Base-by-base conservation (phyloP, 2,329 filamentous ascomycete genomes). In the Sporothrix schenckii region DNA sequence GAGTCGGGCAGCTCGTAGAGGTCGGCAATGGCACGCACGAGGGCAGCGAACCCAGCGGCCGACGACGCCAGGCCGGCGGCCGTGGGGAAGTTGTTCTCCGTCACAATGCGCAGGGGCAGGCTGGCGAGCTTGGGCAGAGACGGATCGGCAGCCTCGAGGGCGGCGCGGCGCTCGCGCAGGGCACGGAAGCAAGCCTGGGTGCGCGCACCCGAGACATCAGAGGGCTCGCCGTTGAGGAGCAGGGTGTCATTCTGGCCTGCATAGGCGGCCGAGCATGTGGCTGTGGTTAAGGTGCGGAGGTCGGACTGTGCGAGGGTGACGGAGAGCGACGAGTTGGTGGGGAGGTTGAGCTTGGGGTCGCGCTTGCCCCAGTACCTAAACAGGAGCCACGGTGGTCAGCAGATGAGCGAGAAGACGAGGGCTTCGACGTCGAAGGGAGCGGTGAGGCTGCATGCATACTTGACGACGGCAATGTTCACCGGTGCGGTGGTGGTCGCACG, bases 11-110 rank as follows among this genome's bases (percentile, higher is more conserved):
- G 88, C 79, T 92, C 86, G 83, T 98, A 99, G 53, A 99, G 87
- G 80, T 98, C 88, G 49, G 95, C 95, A 76, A 99, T 92, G 74
- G 92, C 94, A 71, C 93, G 88, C 24, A 98, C 89, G 6, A 91
- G 82, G 24, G 89, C 89, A 2, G 89, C 89, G 73, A 91, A 91
- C 5, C 89, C 89, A 1, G 89, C 89, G 0, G 89, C 89, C 0
- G 89, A 91, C 21, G 87, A 90, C 4, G 90, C 89, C 19, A 99
- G 89, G 7, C 95, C 95, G 4, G 95, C 95, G 34, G 95, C 95
- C 2, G 95, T 99, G 73, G 95, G 95, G 86, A 99, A 99, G 86
- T 99, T 99, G 87, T 99, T 99, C 83, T 95, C 92, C 70, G 92
- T 95, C 70, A 97, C 93, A 74, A 99, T 90, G 76, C 90, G 91